phyloP scores from a whole-genome alignment of 108 stramenopile species.

The Skeletonema grethae region DNA sequence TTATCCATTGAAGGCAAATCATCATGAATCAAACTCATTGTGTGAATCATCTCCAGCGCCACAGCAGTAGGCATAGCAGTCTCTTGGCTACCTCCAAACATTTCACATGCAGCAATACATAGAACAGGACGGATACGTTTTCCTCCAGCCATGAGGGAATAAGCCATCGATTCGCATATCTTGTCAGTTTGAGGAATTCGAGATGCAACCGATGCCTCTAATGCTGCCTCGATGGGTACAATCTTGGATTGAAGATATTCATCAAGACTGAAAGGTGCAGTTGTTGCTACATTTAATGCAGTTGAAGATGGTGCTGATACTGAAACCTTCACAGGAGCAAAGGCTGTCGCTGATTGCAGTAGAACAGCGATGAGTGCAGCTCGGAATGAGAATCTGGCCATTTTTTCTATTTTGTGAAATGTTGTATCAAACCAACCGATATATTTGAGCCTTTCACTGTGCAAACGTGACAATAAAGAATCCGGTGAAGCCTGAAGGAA shows the following conservation, averaged over 20 bases:
- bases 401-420: not conserved
- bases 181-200: slow-evolving; percentile 75
- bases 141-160: slow-evolving; percentile 95
- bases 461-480: not conserved
- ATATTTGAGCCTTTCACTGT: not conserved
- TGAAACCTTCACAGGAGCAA: not conserved
- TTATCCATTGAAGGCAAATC: slow-evolving; percentile 96
- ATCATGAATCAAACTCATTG: slow-evolving; percentile 97
- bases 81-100: slow-evolving; percentile 81
- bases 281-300: slow-evolving; percentile 24
- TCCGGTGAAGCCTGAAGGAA: not conserved
- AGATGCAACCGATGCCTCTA: slow-evolving; percentile 71
- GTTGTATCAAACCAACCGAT: not conserved
- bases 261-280: slow-evolving; percentile 61
- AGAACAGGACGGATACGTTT: slow-evolving; percentile 95
- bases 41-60: slow-evolving; percentile 97
- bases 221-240: slow-evolving; percentile 79
- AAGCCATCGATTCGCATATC: slow-evolving; percentile 93
- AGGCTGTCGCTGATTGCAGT: not conserved
- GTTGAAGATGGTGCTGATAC: not conserved
- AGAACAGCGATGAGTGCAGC: slow-evolving; percentile 8
- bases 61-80: slow-evolving; percentile 92
- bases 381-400: slow-evolving; percentile 4
- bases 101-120: slow-evolving; percentile 92
- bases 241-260: slow-evolving; percentile 87